Evolutionary conservation across 192 early-diverging fungal genomes (phyloP).

Genomic region (Phycomyces nitens): DNA sequence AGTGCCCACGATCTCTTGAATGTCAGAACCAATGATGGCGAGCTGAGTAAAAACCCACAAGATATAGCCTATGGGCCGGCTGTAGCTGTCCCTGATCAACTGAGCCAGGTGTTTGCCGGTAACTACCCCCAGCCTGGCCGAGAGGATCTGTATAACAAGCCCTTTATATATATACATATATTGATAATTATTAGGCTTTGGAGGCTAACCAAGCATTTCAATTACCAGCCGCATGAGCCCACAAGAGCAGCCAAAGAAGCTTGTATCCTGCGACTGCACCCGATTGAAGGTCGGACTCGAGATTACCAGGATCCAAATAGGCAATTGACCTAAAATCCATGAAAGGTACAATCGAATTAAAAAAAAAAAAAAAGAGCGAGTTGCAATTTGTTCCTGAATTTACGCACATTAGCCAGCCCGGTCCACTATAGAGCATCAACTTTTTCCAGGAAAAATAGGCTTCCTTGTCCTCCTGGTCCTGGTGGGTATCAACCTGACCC

Average conservation of each 20-base stretch:
- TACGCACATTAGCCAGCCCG: constrained; percentile 45
- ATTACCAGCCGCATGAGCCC: constrained; percentile 55
- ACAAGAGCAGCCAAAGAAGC: constrained; percentile 64
- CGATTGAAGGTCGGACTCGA: constrained; percentile 68
- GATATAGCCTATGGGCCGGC: constrained; percentile 37
- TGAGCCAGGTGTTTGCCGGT: constrained; percentile 65
- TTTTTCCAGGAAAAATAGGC: constrained; percentile 55
- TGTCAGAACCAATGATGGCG: constrained; percentile 69
- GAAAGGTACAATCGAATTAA: background rate
- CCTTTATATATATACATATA: constrained; percentile 20
- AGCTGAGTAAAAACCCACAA: constrained; percentile 61
- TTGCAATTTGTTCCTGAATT: background rate
- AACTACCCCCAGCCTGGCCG: constrained; percentile 60
- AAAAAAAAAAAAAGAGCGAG: background rate
- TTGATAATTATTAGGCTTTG: no score
- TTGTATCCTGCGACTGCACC: constrained; percentile 65
- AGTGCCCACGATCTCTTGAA: constrained; percentile 84
- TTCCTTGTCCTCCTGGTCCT: background rate
- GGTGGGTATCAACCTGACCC: constrained; percentile 20
- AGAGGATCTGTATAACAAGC: constrained; percentile 58
- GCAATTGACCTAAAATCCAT: constrained; percentile 49
- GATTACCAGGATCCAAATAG: constrained; percentile 68
- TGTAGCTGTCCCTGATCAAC: constrained; percentile 44
- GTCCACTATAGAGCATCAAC: constrained; percentile 60
- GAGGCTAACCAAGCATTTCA: background rate